Percentiles rank a stretch among this genome's conserved stretches.
These are phyloP conservation scores for Aspergillus sp. DNA, from an alignment of 2,329 filamentous ascomycete genomes.

Conservation along the genomic window DNA sequence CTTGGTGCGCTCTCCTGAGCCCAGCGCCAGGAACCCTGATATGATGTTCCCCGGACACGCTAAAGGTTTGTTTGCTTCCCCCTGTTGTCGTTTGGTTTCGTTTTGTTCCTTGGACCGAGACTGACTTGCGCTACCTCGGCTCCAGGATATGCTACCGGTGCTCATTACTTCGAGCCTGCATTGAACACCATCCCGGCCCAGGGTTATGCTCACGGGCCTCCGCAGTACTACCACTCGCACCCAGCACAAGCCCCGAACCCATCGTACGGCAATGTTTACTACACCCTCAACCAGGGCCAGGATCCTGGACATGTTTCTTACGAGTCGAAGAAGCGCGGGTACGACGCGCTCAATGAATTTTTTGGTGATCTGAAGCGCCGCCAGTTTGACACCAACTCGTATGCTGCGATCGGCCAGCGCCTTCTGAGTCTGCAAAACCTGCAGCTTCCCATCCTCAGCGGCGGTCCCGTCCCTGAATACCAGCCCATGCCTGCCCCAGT, in stretches of 20 bases:
- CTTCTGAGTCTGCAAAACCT: slow-evolving; percentile 73
- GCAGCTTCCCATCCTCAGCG: slow-evolving; percentile 55
- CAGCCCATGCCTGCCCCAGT: slow-evolving; percentile 48
- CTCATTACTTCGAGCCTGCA: slow-evolving; percentile 54
- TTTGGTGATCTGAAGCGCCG: slow-evolving; percentile 89
- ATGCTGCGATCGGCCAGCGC: slow-evolving; percentile 82
- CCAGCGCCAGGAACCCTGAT: slow-evolving; percentile 42
- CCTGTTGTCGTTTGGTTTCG: background rate
- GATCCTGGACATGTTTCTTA: slow-evolving; percentile 57
- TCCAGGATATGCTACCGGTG: slow-evolving; percentile 27
- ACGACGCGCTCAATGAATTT: slow-evolving; percentile 86
- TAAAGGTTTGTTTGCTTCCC: slow-evolving; percentile 23
- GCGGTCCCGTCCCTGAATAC: slow-evolving; percentile 49
- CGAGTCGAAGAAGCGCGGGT: slow-evolving; percentile 75
- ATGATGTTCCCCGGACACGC: slow-evolving; percentile 35
- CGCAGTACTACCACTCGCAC: slow-evolving; percentile 49
- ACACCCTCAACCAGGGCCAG: slow-evolving; percentile 61
- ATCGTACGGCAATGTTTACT: slow-evolving; percentile 70
- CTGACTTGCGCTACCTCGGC: slow-evolving; percentile 1
- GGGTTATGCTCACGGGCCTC: slow-evolving; percentile 37
- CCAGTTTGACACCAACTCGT: slow-evolving; percentile 81
- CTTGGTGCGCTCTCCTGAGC: slow-evolving; percentile 57
- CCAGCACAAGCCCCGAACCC: slow-evolving; percentile 48
- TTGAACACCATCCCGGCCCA: slow-evolving; percentile 41
- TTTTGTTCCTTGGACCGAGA: background rate